A percentile compares a stretch with the other conserved stretches of the same genome.
Evolutionary conservation across 305 asterid genomes (phyloP).

Genomic region (Rubia occidens): DNA sequence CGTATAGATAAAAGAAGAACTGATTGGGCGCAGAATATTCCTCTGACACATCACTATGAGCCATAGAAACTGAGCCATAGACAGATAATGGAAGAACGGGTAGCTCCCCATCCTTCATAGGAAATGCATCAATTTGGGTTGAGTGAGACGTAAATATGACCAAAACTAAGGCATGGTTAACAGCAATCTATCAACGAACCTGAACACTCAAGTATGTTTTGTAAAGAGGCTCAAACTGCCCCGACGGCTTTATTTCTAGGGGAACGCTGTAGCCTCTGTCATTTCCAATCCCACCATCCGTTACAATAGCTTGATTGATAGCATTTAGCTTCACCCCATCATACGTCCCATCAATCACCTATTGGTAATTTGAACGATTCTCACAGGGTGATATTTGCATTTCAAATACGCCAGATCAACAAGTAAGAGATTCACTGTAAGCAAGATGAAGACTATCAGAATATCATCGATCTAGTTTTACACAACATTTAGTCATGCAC

Average conservation of each 20-base stretch:
- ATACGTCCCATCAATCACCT: conserved; percentile 90
- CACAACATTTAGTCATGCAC: neutral
- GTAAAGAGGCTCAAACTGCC: conserved; percentile 93
- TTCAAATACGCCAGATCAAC: conserved; percentile 3
- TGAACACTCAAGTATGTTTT: conserved; percentile 68
- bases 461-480: neutral
- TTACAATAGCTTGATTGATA: conserved; percentile 73
- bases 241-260: conserved; percentile 90
- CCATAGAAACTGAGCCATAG: conserved; percentile 92
- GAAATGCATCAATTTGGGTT: conserved; percentile 4
- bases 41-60: conserved; percentile 69
- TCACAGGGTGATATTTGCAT: conserved; percentile 10
- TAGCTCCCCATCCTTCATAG: conserved; percentile 75
- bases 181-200: neutral
- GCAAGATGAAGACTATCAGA: neutral
- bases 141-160: neutral
- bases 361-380: conserved; percentile 17
- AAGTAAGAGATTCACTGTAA: neutral
- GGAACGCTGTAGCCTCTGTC: conserved; percentile 65
- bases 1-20: conserved; percentile 87
- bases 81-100: conserved; percentile 95
- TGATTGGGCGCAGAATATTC: conserved; percentile 91
- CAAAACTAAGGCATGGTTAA: conserved; percentile 9
- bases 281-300: conserved; percentile 48
- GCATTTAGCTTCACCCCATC: conserved; percentile 66